phyloP scores from a whole-genome alignment of 441 rosid genomes.

The Eugenia klotzschiana region DNA sequence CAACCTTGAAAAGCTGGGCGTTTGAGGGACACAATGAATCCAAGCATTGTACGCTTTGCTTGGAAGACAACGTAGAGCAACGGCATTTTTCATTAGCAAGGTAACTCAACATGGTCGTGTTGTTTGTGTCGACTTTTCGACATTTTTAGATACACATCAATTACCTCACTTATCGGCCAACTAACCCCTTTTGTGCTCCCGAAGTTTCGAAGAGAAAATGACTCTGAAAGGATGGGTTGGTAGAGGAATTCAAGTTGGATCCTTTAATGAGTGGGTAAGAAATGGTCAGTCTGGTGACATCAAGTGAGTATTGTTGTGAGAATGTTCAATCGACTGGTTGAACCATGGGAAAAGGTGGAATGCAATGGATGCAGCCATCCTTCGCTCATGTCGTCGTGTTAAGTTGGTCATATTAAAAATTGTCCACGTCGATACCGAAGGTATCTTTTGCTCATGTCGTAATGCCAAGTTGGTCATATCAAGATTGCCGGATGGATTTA shows the following conservation, averaged over 20 bases:
- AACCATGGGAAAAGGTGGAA: neutral
- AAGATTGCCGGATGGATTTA: too few relatives aligned
- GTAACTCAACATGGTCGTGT: neutral
- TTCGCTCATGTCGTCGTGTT: too few relatives aligned
- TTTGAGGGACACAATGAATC: neutral
- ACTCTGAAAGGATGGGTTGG: neutral
- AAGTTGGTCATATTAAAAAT: too few relatives aligned
- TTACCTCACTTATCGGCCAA: too few relatives aligned
- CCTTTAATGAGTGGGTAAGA: neutral
- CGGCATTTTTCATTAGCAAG: neutral
- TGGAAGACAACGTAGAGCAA: neutral
- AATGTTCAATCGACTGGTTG: neutral
- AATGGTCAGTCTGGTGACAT: neutral
- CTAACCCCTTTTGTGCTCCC: too few relatives aligned
- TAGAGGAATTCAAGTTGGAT: neutral
- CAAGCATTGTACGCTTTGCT: neutral
- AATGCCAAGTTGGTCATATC: too few relatives aligned
- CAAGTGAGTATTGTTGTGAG: neutral
- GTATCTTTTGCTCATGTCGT: too few relatives aligned
- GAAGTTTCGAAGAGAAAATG: neutral
- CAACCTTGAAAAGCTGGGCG: neutral
- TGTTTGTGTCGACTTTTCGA: neutral
- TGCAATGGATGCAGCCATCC: neutral
- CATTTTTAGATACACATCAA: neutral
- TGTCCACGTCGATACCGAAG: too few relatives aligned